Base-by-base conservation (phyloP, 1,284 basidiomycete genomes). In the Leucoagaricus sp. region DNA sequence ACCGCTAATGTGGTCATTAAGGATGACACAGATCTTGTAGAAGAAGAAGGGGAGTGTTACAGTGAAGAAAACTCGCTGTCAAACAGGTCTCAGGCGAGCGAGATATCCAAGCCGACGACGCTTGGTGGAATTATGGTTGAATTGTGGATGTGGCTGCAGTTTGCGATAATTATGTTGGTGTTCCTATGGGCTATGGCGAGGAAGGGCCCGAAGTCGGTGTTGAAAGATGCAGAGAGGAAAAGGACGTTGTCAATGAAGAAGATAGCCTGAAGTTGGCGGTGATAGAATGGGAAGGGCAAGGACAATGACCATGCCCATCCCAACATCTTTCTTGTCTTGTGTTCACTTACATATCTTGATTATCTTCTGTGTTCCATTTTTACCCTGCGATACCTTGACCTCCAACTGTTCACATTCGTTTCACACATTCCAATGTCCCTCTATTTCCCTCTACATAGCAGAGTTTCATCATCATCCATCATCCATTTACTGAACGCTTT, bases 71-170 rank as follows among this genome's bases (percentile, higher is more conserved):
- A 49, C 19, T 49, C 54, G 5, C 19, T 42, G 17, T 36, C 6
- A 34, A 12, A 10, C 12, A 48, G 12, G 52, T 59, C 46, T 42
- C 54, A 42, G n/a, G 47, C 47, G 8, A 51, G 47, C 8, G 38
- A 53, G 33, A 55, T 47, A 10, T 40, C 42, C 7, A 41, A 41
- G 15, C 45, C 44, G 19, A 53, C 57, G 29, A 75, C 78, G 19
- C 64, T 82, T 42, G 76, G 77, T 12, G 75, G 72, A 26, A 70
- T 87, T 51, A 68, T 91, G 58, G 63, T 92, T 42, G 86, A 89
- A 70, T 66, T 87, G 21, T 92, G 90, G 90, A 68, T 92, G 57
- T 90, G 89, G 89, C 67, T 91, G 52, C 89, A 92, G 69, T 91
- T 92, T 65, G 73, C 67, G 7, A 76, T 91, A 58, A 83, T 92